Base-by-base conservation (phyloP, 257 asterid genomes). In the Cynanchum wilfordii region DNA sequence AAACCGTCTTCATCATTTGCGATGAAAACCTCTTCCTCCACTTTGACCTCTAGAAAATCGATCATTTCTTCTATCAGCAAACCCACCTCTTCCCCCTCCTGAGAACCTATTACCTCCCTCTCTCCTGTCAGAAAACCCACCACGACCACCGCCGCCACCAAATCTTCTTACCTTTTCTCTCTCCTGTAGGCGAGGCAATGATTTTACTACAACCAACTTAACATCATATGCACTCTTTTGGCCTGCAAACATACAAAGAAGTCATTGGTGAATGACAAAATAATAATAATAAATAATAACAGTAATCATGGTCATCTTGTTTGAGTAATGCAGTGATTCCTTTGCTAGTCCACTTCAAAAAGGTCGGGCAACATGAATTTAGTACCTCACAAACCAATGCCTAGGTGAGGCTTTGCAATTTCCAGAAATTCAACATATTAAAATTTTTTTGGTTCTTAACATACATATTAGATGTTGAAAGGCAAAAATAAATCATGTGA, bases 151-250 rank as follows among this genome's bases (percentile, higher is more conserved):
- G 44, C 83, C 75, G 42, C 84, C 72, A 9, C 87, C 87, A 73
- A 78, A 91, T 75, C 97, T 85, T 71, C 87, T 80, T 4, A 82
- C 27, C 68, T 69, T 87, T 42, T 90, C 98, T 78, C 86, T 87
- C 59, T 88, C 95, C 86, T 87, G 95, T 81, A 95, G 81, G 10
- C 47, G 76, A 11, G 99, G 99, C 78, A 95, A 72, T 54, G 74
- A 19, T 62, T 79, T 84, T 68, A 92, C 95, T 58, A 85, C 90
- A 73, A 85, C 86, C 67, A 95, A 74, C 57, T 56, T 89, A 77
- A 95, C 85, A 51, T 93, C 97, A 50, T 81, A 81, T 3, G 92
- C 89, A 79, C 84, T 89, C 64, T 82, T 81, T 49, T 80, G 75
- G 24, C 96, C 99, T 95, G 84, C 72, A 76, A 45, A n/a, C 11